phyloP scores from a whole-genome alignment of 768 basidiomycete species.

The Leccinum disarticulatum region DNA sequence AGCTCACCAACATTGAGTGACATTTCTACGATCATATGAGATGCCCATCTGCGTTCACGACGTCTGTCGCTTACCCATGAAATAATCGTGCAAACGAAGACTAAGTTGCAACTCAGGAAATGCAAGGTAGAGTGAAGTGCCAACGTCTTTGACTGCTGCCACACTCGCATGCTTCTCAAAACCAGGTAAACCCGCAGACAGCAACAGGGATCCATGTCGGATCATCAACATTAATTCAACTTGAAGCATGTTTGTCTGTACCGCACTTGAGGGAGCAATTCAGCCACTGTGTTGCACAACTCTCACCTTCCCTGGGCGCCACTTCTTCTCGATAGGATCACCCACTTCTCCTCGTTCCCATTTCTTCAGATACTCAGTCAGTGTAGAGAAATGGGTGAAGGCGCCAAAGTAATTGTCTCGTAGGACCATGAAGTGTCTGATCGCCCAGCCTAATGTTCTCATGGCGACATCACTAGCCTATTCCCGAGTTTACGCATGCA shows the following conservation, averaged over 20 bases:
- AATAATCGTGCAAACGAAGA: conserved; percentile 80
- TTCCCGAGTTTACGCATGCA: conserved; percentile 4
- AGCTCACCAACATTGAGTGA: conserved; percentile 70
- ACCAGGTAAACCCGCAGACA: conserved; percentile 70
- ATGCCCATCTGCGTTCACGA: conserved; percentile 1
- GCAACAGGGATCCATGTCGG: conserved; percentile 50
- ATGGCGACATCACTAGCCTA: conserved; percentile 57
- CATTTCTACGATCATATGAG: conserved; percentile 55
- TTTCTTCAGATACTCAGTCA: conserved; percentile 81
- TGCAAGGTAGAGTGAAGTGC: conserved; percentile 52
- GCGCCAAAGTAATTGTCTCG: conserved; percentile 93
- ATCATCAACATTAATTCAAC: conserved; percentile 60
- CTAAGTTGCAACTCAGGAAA: conserved; percentile 73
- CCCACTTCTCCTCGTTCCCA: conserved; percentile 61
- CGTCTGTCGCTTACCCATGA: conserved; percentile 63
- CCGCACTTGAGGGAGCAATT: conserved; percentile 8
- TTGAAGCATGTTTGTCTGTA: conserved; percentile 82
- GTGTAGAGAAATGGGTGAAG: conserved; percentile 90
- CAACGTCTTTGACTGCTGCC: conserved; percentile 40
- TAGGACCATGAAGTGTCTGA: conserved; percentile 84
- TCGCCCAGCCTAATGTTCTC: conserved; percentile 82
- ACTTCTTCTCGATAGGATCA: conserved; percentile 79
- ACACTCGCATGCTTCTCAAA: conserved; percentile 41
- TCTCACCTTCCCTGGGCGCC: conserved; percentile 73
- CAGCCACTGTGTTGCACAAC: conserved; percentile 7